phyloP scores from a whole-genome alignment of 441 rosid species.

The Populus tomentosa region DNA sequence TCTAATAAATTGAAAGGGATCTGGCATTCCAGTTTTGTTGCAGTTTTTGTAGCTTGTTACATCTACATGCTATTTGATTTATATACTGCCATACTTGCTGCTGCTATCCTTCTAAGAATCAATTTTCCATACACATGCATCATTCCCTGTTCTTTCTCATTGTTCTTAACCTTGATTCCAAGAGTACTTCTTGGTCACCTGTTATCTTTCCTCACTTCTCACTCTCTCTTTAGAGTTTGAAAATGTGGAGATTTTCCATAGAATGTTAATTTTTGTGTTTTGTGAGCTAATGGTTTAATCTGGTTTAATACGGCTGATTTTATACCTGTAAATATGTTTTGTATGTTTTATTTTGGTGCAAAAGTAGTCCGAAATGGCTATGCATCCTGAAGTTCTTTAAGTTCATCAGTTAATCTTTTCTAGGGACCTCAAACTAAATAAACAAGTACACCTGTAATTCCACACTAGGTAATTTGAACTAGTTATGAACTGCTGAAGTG shows the following conservation, averaged over 20 bases:
- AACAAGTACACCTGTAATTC: background rate
- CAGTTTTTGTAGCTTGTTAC: background rate
- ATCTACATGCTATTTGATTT: background rate
- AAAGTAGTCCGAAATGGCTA: background rate
- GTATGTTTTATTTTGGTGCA: background rate
- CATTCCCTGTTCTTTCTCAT: background rate
- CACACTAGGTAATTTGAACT: background rate
- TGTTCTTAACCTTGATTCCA: background rate
- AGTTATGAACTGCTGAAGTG: background rate
- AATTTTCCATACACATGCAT: background rate
- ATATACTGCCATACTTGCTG: background rate
- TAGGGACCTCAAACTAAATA: background rate
- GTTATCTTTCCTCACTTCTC: background rate
- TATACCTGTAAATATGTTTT: background rate
- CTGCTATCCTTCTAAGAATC: background rate
- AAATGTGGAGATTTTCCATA: background rate
- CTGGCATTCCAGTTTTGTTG: background rate
- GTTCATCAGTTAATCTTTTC: background rate
- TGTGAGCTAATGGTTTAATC: background rate
- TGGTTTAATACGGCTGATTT: background rate
- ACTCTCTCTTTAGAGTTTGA: background rate
- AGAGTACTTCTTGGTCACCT: background rate
- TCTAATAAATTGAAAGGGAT: background rate
- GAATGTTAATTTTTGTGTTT: background rate
- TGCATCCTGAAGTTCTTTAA: background rate